phyloP scores from a whole-genome alignment of 257 asterid species.

The Solanum gandarillasii region DNA sequence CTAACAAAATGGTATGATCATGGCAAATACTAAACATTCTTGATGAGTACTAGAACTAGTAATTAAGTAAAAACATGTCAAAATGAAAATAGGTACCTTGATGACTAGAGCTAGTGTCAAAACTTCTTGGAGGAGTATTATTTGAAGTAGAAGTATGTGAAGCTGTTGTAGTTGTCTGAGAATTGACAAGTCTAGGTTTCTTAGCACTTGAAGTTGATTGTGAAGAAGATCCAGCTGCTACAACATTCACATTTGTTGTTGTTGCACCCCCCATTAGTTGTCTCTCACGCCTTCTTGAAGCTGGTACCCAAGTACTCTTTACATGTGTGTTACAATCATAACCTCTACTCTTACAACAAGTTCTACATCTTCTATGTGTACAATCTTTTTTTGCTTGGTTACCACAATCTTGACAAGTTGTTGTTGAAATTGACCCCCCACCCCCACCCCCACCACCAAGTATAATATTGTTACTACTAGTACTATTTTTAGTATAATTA shows the following conservation, averaged over 20 bases:
- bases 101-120: conserved; percentile 55
- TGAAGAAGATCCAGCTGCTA: conserved; percentile 39
- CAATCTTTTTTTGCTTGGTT: conserved; percentile 72
- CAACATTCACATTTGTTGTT: neutral
- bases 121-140: conserved; percentile 58
- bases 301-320: conserved; percentile 70
- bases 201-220: conserved; percentile 52
- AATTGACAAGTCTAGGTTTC: conserved; percentile 49
- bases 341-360: conserved; percentile 61
- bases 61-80: neutral
- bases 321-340: conserved; percentile 48
- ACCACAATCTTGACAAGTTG: conserved; percentile 62
- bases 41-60: neutral
- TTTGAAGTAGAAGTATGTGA: conserved; percentile 76
- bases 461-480: neutral
- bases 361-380: conserved; percentile 40
- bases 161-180: conserved; percentile 43
- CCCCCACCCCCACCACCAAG: neutral
- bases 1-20: neutral
- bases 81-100: conserved; percentile 27
- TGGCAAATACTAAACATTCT: neutral
- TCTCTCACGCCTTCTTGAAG: conserved; percentile 68
- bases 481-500: conserved; percentile 17
- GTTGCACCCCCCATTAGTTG: conserved; percentile 19
- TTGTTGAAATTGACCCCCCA: neutral